phyloP scores from a whole-genome alignment of 2,329 filamentous ascomycete genomes.

The Colletotrichum sp. region DNA sequence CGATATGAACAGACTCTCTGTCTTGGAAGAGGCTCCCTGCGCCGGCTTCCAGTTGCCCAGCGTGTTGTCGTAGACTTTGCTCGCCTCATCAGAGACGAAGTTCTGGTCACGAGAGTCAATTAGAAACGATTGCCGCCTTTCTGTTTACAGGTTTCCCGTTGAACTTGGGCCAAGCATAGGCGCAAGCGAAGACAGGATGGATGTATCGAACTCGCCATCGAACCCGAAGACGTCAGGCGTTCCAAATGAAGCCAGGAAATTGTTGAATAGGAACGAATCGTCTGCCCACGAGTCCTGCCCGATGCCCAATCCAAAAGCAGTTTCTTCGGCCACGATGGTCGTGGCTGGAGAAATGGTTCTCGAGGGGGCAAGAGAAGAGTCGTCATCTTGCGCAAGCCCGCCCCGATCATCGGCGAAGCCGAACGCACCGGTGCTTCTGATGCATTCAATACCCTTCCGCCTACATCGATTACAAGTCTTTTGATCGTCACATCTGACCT shows the following conservation, averaged over 20 bases:
- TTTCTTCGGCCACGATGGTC: background rate
- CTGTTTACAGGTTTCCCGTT: rapidly evolving
- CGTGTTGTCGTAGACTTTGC: background rate
- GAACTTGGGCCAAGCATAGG: background rate
- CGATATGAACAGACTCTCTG: background rate
- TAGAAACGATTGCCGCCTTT: rapidly evolving
- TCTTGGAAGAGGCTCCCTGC: background rate
- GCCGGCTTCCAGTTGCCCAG: background rate
- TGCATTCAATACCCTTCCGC: background rate
- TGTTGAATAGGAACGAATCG: background rate
- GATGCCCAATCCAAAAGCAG: background rate
- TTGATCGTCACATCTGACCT: background rate
- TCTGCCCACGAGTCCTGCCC: background rate
- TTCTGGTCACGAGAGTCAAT: background rate
- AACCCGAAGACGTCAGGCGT: background rate
- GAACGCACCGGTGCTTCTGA: background rate
- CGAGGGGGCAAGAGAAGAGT: background rate
- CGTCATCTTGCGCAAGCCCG: rapidly evolving
- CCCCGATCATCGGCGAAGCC: background rate
- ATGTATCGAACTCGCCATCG: background rate
- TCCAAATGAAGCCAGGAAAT: background rate
- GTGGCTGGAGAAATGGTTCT: background rate
- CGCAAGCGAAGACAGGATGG: background rate
- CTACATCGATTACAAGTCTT: background rate
- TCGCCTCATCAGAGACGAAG: background rate